Evolutionary conservation across 805 yeast species (phyloP).

Genomic region (Cyberlindnera sargentensis): DNA sequence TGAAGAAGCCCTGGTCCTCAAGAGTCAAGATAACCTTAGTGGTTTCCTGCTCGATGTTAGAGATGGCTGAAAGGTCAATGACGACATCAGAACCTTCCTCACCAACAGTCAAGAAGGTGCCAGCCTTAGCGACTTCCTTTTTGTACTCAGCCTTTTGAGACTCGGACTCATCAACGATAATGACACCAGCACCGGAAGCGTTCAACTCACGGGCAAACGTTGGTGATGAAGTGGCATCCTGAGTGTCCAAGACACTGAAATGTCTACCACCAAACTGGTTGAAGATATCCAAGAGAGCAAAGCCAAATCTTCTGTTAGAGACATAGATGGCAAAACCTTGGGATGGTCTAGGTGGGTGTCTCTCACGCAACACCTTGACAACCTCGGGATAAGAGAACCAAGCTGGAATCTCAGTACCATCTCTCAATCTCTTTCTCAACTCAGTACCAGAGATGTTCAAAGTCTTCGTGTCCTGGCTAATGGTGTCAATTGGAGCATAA

Average conservation of each 20-base stretch:
- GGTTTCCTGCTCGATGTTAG: conserved; percentile 60
- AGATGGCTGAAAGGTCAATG: conserved; percentile 46
- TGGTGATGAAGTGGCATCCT: conserved; percentile 38
- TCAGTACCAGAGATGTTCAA: conserved; percentile 94
- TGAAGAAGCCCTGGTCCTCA: conserved; percentile 79
- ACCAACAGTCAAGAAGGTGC: conserved; percentile 40
- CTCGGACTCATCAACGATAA: conserved; percentile 38
- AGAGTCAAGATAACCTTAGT: conserved; percentile 58
- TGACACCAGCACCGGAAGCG: conserved; percentile 89
- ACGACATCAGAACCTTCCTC: conserved; percentile 49
- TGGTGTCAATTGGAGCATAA: conserved; percentile 92
- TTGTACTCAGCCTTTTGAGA: conserved; percentile 5
- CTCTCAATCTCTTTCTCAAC: conserved; percentile 77
- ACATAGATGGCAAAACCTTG: conserved; percentile 85
- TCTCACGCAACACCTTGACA: conserved; percentile 78
- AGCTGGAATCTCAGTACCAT: conserved; percentile 84
- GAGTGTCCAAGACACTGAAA: conserved; percentile 41
- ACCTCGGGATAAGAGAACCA: conserved; percentile 98
- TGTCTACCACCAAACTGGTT: conserved; percentile 82
- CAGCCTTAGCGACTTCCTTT: conserved; percentile 35
- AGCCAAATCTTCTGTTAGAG: conserved; percentile 57
- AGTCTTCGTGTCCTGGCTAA: conserved; percentile 71
- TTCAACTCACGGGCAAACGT: conserved; percentile 69
- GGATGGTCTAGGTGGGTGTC: conserved; percentile 83
- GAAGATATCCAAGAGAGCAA: conserved; percentile 83